Evolutionary conservation across 495 filamentous ascomycete genomes (phyloP), one percentile per base, ranked within the genome.

Genomic region (Trypethelium eluteriae): DNA sequence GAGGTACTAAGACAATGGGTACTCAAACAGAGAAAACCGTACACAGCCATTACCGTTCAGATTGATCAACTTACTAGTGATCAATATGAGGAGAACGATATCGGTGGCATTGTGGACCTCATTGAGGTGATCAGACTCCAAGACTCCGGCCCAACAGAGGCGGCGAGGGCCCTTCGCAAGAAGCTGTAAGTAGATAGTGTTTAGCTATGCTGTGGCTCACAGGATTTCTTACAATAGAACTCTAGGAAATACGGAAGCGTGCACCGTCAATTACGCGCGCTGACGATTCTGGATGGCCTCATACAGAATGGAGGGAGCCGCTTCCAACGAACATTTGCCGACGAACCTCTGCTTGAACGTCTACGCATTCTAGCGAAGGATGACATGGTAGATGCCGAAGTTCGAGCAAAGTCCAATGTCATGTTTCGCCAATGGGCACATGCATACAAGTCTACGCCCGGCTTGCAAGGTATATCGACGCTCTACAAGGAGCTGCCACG

Each of bases 81-180:
- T 77, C 82, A 88, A 70, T 92, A 90, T 78, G 89, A 93, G 64
- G 88, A 93, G 69, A 88, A 98, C 76, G 95, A 98, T 71, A 82
- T 92, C 39, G 87, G 90, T 69, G 95, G 95, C 14, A 91, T 99
- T 63, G 88, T 92, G 53, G 93, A 98, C 73, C 84, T 99, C 35
- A 88, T 98, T 68, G 95, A 99, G 77, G 90, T 92, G 62, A 87
- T 99, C 69, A 88, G 89, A 67, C 86, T 99, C 62, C 95, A 98
- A 77, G 83, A 83, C 59, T 88, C 88, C 25, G 95, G 95, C 2
- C 93, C 95, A 1, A 85, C 85, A 6, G 95, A 99, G 79, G 92
- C 92, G 62, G 90, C 92, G 68, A 85, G 95, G 74, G 93, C 95
- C 32, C 84, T 98, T 70, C 85, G 95, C 61, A 99, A 98, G 86